Evolutionary conservation across 2,329 filamentous ascomycete genomes (phyloP).

Genomic region (Penicillium sp.): DNA sequence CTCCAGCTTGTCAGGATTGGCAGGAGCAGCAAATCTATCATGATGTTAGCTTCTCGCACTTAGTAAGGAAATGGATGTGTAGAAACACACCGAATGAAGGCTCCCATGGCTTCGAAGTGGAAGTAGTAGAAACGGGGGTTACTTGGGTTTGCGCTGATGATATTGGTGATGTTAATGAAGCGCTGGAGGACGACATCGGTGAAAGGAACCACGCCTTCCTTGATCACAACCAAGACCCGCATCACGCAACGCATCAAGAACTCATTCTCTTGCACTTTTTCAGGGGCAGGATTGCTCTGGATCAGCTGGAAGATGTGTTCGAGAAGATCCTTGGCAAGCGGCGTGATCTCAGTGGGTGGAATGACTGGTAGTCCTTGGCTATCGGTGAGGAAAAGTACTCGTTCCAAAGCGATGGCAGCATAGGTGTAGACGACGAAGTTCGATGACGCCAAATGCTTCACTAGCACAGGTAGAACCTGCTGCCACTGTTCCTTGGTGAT

Average conservation of each 20-base stretch:
- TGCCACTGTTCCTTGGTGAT: conserved; percentile 90
- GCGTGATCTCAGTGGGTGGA: conserved; percentile 71
- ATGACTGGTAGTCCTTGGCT: conserved; percentile 75
- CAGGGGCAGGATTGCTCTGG: conserved; percentile 75
- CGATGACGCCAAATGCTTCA: conserved; percentile 82
- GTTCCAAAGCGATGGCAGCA: conserved; percentile 92
- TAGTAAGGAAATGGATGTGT: background rate
- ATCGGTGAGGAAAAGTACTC: conserved; percentile 80
- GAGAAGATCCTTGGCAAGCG: conserved; percentile 79
- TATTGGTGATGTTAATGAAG: conserved; percentile 82
- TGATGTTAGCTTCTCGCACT: conserved; percentile 8
- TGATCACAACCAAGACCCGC: conserved; percentile 92
- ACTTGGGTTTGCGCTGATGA: conserved; percentile 92
- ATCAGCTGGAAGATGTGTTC: conserved; percentile 89
- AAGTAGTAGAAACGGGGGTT: conserved; percentile 99
- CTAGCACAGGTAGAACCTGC: conserved; percentile 80
- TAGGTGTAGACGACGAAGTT: conserved; percentile 99
- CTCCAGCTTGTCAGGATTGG: conserved; percentile 72
- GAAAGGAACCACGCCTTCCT: conserved; percentile 72
- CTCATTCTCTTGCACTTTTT: conserved; percentile 98
- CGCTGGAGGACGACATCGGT: conserved; percentile 77
- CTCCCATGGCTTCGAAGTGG: conserved; percentile 91
- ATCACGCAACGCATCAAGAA: conserved; percentile 99
- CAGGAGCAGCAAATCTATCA: conserved; percentile 61
- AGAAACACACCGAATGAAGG: conserved; percentile 65